Evolutionary conservation across 179 eudicot genomes (phyloP), one percentile per base, ranked within the genome.

Genomic region (Beta corolliflora): DNA sequence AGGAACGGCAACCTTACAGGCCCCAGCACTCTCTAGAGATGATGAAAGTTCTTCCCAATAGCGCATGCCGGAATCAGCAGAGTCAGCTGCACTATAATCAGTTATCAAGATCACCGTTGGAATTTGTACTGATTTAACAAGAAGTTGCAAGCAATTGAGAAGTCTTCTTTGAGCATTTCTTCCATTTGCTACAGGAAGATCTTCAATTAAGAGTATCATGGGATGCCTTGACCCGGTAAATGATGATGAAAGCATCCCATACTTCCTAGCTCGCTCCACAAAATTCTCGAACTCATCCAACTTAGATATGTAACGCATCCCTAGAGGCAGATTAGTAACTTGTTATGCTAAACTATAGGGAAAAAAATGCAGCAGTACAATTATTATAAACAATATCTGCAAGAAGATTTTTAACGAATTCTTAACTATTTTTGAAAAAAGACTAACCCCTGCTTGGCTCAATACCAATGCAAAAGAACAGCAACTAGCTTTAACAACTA

Each of bases 261-360:
- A 96, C 86, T 92, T 96, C 84, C 97, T 90, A 75, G 86, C 90
- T 83, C 91, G 89, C 64, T 94, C 97, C 31, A 93, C 92, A 82
- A 94, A 96, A 87, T 83, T 91, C 85, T 96, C 97, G 87, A 96
- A 96, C 84, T 96, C 99, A 60, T 94, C 99, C 93, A 94, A 76
- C 87, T 96, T 96, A 71, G 99, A 96, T 69, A 77, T 90, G 90
- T 96, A 96, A 31, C 89, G 89, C 63, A 90, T 70, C 77, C 98
- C 99, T 96, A 71, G 25, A 72, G n/a, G 65, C 5, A 82, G 77
- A 70, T 54, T 66, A 59, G 50, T 48, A 50, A 66, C 14, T 11
- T 61, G 25, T 76, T 60, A 76, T 76, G 46, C 70, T 21, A n/a
- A 21, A 59, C 50, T 25, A 59, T 10, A 54, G 41, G 19, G 25